Conservation (phyloP, 73 alveolate genomes). For the Tetrahymena thermophila region DNA sequence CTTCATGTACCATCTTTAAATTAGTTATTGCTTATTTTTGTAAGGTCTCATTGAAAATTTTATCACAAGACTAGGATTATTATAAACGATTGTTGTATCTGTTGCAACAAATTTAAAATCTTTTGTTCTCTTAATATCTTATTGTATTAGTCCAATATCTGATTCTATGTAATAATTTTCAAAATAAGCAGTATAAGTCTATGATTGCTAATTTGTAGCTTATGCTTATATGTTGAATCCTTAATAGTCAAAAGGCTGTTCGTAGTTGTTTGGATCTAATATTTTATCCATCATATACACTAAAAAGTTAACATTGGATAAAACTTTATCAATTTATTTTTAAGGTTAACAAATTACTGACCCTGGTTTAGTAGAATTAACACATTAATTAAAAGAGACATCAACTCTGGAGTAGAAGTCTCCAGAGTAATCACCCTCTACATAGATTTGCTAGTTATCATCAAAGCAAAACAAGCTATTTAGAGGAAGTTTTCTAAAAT, state of each 20-base stretch:
- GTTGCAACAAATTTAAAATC: background rate
- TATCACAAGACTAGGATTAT: background rate
- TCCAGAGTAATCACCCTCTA: no score
- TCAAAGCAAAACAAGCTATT: no score
- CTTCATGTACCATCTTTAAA: background rate
- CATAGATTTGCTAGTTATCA: no score
- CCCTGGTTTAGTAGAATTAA: background rate
- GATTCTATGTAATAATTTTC: background rate
- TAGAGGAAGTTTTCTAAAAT: no score
- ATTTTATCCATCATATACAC: background rate
- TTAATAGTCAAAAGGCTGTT: background rate
- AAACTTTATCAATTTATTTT: background rate
- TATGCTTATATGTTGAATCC: background rate
- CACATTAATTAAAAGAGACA: background rate
- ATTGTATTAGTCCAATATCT: background rate
- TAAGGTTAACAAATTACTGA: background rate
- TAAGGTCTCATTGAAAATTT: background rate
- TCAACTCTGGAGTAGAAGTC: background rate
- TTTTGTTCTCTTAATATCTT: no score
- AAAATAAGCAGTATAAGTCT: background rate
- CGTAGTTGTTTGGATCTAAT: background rate
- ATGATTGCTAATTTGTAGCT: background rate
- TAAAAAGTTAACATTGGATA: no score
- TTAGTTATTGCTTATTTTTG: no score
- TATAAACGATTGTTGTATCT: no score